Evolutionary conservation across 768 basidiomycete genomes (phyloP), one percentile per base, ranked within the genome.

Genomic region (Cyathus striatus): DNA sequence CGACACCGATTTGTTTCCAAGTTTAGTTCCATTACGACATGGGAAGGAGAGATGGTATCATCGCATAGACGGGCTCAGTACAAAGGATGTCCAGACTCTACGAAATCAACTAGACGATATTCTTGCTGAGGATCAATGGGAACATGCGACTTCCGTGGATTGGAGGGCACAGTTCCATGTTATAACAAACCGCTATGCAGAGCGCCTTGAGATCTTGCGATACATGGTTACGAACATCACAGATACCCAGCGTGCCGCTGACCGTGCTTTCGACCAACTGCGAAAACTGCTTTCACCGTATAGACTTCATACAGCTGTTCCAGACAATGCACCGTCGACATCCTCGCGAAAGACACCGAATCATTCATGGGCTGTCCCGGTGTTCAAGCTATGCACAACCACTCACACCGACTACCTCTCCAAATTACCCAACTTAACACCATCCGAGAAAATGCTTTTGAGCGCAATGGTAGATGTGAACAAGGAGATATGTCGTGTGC

Each of bases 61-160:
- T 42, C 61, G 66, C 6, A 35, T 70, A 14, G 47, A 54, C 13
- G 55, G 53, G 2, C 65, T 73, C 44, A 57, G 48, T 10, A 12
- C 42, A 1, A 39, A 48, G 1, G 72, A 72, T 40, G 18, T 54
- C 5, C 41, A 43, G 2, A 41, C 47, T 1, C 51, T 66, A 9
- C 46, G 46, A 35, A 25, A 24, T 14, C n/a, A n/a, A n/a, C n/a
- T n/a, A n/a, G n/a, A n/a, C n/a, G n/a, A n/a, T n/a, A n/a, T n/a
- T n/a, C n/a, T n/a, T n/a, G n/a, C n/a, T n/a, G n/a, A n/a, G n/a
- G n/a, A n/a, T n/a, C 55, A 53, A 16, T 55, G 73, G 9, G n/a
- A n/a, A n/a, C n/a, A n/a, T n/a, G n/a, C n/a, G n/a, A 72, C 63
- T 40, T 61, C 60, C 0, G 43, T 74, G 2, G 71, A 76, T 48